Evolutionary conservation across 176 grass and related monocot species (phyloP).

Genomic region (Musa acuminata): DNA sequence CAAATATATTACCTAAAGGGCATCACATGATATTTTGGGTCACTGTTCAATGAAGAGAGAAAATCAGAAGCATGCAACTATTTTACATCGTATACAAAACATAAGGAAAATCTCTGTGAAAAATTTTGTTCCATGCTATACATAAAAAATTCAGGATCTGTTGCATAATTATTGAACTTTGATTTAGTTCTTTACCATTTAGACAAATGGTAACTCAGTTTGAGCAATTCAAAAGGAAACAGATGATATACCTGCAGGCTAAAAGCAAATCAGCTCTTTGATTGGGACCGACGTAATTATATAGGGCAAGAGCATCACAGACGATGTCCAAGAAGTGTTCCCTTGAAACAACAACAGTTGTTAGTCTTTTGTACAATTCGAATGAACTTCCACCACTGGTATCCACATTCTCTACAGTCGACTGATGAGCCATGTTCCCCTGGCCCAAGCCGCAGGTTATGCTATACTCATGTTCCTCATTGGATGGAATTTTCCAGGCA

Average conservation of each 20-base stretch:
- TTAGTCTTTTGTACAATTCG: slow-evolving; percentile 89
- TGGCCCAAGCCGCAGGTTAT: neutral
- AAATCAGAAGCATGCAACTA: too few species aligned
- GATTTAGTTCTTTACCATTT: neutral
- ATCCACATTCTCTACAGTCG: slow-evolving; percentile 28
- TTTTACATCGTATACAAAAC: slow-evolving; percentile 37
- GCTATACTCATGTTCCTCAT: slow-evolving; percentile 25
- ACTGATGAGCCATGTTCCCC: slow-evolving; percentile 15
- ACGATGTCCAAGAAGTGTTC: slow-evolving; percentile 61
- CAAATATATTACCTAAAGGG: too few species aligned
- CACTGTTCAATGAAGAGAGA: too few species aligned
- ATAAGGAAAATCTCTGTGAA: slow-evolving; percentile 27
- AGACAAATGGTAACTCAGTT: neutral
- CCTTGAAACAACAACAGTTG: slow-evolving; percentile 56
- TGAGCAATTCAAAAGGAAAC: neutral
- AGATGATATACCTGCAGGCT: slow-evolving; percentile 66
- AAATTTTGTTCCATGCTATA: neutral
- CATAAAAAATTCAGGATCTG: neutral
- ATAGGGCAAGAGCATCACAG: slow-evolving; percentile 61
- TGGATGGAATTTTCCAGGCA: neutral
- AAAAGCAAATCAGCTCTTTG: slow-evolving; percentile 87
- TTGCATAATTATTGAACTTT: neutral
- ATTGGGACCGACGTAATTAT: slow-evolving; percentile 90
- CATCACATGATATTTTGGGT: too few species aligned
- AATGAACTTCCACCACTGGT: slow-evolving; percentile 35